Conservation (phyloP, 1,139 yeast species). For the Lodderomyces beijingensis region DNA sequence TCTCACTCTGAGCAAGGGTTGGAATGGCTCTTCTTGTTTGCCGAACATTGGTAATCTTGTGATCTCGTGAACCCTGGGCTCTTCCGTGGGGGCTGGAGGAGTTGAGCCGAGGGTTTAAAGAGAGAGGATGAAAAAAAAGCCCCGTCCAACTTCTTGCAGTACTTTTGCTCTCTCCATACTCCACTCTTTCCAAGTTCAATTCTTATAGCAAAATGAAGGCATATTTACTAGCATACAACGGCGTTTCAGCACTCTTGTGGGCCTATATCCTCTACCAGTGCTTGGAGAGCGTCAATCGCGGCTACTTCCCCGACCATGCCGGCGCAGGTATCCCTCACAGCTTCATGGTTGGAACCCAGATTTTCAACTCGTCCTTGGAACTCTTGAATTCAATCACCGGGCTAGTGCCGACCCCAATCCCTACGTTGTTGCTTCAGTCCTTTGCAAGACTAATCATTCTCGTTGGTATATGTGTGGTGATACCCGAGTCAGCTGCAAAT, state of each 20-base stretch:
- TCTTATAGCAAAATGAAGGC: conserved; percentile 2
- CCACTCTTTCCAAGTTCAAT: no score
- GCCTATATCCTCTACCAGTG: conserved; percentile 34
- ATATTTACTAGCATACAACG: conserved; percentile 48
- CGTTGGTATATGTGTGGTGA: conserved; percentile 25
- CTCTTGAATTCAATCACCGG: conserved; percentile 23
- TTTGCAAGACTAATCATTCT: conserved; percentile 31
- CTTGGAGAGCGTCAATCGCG: conserved; percentile 13
- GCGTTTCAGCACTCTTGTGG: conserved; percentile 69
- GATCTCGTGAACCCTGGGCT: no score
- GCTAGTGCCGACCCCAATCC: conserved; percentile 27
- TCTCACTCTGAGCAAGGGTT: no score
- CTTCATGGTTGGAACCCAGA: conserved; percentile 24
- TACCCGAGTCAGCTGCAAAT: conserved; percentile 34
- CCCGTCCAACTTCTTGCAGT: no score
- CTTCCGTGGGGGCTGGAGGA: no score
- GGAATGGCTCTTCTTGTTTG: no score
- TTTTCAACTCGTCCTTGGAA: conserved; percentile 28
- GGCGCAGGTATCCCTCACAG: conserved; percentile 23
- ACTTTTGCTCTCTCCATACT: no score
- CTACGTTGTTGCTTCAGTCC: conserved; percentile 28
- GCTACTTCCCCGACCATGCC: conserved; percentile 1
- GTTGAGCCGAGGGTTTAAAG: no score
- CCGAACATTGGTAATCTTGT: no score
- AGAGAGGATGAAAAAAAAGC: no score